Evolutionary conservation across 345 rosid genomes (phyloP).

Genomic region (Aethionema arabicum): DNA sequence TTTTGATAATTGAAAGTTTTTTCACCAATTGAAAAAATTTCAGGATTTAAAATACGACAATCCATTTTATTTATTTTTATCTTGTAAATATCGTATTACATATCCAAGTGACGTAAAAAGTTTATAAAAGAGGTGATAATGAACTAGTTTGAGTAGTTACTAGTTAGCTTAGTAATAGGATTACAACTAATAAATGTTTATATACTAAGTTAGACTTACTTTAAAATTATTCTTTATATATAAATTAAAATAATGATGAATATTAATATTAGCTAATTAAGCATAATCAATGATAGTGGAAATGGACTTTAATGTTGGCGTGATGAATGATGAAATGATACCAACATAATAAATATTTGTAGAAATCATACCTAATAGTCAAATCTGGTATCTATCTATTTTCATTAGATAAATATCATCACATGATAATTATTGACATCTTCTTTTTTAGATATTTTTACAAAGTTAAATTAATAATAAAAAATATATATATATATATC

Average conservation of each 20-base stretch:
- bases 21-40: too few relatives aligned
- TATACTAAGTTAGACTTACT: background rate
- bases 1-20: too few relatives aligned
- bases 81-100: too few relatives aligned
- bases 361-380: conserved; percentile 25
- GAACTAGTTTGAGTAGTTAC: too few relatives aligned
- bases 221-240: background rate
- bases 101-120: too few relatives aligned
- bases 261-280: conserved; percentile 15
- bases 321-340: conserved; percentile 6
- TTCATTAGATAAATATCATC: background rate
- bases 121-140: too few relatives aligned
- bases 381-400: conserved; percentile 25
- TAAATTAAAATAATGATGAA: background rate
- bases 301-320: conserved; percentile 25
- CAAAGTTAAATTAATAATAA: background rate
- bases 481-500: too few relatives aligned
- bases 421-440: conserved; percentile 3
- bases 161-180: too few relatives aligned
- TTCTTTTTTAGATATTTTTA: background rate
- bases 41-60: too few relatives aligned
- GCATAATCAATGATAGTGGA: conserved; percentile 17
- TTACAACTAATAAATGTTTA: background rate
- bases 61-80: too few relatives aligned
- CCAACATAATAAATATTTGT: background rate